Conservation (phyloP, 768 basidiomycete genomes). For the Auricularia auricula-judae region DNA sequence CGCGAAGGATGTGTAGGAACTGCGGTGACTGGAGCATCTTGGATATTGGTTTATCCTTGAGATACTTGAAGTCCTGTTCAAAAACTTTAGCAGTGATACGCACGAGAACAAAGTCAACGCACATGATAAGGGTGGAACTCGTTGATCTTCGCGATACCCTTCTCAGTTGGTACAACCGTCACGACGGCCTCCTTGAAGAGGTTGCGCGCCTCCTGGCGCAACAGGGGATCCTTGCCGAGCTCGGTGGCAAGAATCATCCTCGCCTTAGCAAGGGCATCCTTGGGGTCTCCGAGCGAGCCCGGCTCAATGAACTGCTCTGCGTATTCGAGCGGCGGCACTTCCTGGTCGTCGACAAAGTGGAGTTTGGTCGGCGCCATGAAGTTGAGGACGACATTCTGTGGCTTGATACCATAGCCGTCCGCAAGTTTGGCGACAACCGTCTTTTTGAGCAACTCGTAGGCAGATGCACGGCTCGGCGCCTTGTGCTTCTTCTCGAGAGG, state of each 20-base stretch:
- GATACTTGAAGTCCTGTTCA: slow-evolving; percentile 86
- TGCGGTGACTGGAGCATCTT: slow-evolving; percentile 64
- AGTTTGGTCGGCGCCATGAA: slow-evolving; percentile 33
- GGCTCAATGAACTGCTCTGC: slow-evolving; percentile 81
- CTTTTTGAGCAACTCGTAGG: slow-evolving; percentile 76
- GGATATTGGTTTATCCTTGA: slow-evolving; percentile 61
- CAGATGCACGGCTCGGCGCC: slow-evolving; percentile 72
- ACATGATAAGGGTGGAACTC: slow-evolving; percentile 35
- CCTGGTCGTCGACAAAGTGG: slow-evolving; percentile 73
- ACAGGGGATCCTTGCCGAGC: slow-evolving; percentile 83
- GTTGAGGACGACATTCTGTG: slow-evolving; percentile 79
- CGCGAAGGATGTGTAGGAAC: slow-evolving; percentile 83
- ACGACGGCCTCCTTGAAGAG: slow-evolving; percentile 66
- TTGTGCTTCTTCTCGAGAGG: slow-evolving; percentile 51
- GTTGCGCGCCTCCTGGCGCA: slow-evolving; percentile 67
- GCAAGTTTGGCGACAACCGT: slow-evolving; percentile 68
- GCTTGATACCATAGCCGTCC: slow-evolving; percentile 76
- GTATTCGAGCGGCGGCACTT: slow-evolving; percentile 62
- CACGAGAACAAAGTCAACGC: slow-evolving; percentile 15
- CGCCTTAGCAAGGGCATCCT: slow-evolving; percentile 62
- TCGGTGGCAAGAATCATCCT: slow-evolving; percentile 82
- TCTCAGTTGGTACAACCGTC: slow-evolving; percentile 77
- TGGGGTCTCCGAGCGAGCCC: slow-evolving; percentile 33
- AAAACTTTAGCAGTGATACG: slow-evolving; percentile 2
- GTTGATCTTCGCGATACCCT: slow-evolving; percentile 46